Percentiles rank a stretch among this genome's conserved stretches.
Conservation (phyloP, 2,329 filamentous ascomycete species). For the Pyricularia grisea region DNA sequence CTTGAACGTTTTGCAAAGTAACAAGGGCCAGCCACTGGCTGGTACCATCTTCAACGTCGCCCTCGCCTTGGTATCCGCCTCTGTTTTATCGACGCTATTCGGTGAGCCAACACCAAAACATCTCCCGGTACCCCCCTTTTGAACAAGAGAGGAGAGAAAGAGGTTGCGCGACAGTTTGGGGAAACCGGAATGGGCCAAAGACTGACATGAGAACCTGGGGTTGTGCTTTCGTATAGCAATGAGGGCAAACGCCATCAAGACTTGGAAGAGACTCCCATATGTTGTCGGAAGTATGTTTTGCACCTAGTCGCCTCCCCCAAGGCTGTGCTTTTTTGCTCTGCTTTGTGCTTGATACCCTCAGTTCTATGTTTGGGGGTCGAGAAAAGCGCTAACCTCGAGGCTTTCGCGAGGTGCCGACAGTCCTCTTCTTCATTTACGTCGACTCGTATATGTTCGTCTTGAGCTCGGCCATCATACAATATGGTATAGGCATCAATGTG, state of each 20-base stretch:
- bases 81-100: conserved; percentile 25
- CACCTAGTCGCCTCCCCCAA: neutral
- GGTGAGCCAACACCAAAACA: conserved; percentile 17
- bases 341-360: too few species aligned
- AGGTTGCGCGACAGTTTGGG: too few species aligned
- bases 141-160: too few species aligned
- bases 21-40: conserved; percentile 17
- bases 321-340: too few species aligned
- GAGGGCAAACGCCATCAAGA: conserved; percentile 24
- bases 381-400: neutral
- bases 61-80: conserved; percentile 22
- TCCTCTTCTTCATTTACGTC: conserved; percentile 49
- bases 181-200: too few species aligned
- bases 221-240: conserved; percentile 19
- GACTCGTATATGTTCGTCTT: conserved; percentile 54
- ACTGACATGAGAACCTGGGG: too few species aligned
- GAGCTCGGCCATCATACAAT: conserved; percentile 44
- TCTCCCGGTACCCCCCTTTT: neutral
- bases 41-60: conserved; percentile 26
- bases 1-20: neutral
- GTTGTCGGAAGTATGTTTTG: conserved; percentile 33
- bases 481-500: conserved; percentile 46
- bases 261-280: conserved; percentile 30
- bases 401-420: conserved; percentile 23
- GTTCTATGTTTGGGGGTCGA: too few species aligned